These are phyloP conservation scores for Dactylellina cionopaga DNA, from an alignment of 2,329 filamentous ascomycete genomes.

Conservation along the genomic window DNA sequence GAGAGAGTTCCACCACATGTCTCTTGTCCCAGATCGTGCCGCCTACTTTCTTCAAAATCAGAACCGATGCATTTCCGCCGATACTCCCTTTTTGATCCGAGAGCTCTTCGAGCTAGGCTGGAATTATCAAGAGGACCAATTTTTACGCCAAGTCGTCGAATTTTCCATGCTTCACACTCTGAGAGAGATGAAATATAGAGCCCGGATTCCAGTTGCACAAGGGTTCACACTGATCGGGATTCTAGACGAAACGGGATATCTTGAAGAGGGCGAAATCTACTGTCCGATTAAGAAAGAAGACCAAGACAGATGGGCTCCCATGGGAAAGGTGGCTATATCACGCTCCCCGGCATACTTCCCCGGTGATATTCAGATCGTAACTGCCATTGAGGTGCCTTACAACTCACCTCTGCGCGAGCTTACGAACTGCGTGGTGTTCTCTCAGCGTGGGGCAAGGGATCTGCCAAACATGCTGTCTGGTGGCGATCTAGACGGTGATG, in stretches of 20 bases:
- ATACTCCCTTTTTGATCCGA: constrained; percentile 71
- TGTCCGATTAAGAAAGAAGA: constrained; percentile 67
- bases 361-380: constrained; percentile 77
- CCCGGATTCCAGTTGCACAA: constrained; percentile 75
- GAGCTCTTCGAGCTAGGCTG: constrained; percentile 69
- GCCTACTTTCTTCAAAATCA: constrained; percentile 73
- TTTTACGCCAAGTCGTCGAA: constrained; percentile 77
- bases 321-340: constrained; percentile 71
- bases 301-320: constrained; percentile 56
- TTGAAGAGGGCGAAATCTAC: constrained; percentile 75
- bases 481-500: constrained; percentile 84
- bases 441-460: constrained; percentile 74
- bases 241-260: constrained; percentile 79
- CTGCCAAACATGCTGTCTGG: constrained; percentile 81
- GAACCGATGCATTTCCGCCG: constrained; percentile 68
- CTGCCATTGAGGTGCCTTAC: constrained; percentile 70
- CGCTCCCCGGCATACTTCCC: constrained; percentile 84
- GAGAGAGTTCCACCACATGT: constrained; percentile 69
- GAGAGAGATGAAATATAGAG: constrained; percentile 79
- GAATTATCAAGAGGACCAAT: constrained; percentile 74
- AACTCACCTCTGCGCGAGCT: constrained; percentile 71
- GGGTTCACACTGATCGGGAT: constrained; percentile 83
- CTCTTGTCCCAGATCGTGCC: constrained; percentile 70
- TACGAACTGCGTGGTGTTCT: constrained; percentile 82
- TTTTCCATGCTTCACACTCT: constrained; percentile 76